phyloP scores from a whole-genome alignment of 768 basidiomycete genomes.

The Russula lepida region DNA sequence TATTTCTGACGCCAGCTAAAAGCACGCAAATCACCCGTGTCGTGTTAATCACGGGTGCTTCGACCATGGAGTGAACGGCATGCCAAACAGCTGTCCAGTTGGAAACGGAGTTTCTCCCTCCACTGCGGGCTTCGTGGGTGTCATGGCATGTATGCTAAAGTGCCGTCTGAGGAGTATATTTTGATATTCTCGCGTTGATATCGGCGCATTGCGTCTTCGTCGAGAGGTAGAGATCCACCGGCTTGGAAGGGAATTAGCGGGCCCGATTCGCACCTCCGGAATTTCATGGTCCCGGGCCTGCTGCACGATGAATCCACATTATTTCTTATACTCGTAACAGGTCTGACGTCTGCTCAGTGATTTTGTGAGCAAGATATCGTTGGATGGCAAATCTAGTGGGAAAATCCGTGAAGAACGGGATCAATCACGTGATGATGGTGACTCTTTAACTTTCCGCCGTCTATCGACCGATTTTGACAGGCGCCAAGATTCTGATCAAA shows the following conservation, averaged over 20 bases:
- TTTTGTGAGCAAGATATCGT: background rate
- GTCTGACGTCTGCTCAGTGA: background rate
- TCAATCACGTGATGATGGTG: slow-evolving; percentile 9
- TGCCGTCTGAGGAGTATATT: background rate
- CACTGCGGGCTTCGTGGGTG: background rate
- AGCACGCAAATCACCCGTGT: background rate
- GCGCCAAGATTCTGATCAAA: slow-evolving; percentile 5
- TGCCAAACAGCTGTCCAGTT: background rate
- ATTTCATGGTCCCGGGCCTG: background rate
- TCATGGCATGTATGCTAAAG: background rate
- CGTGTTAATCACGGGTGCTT: background rate
- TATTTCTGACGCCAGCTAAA: background rate
- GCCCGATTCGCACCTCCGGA: background rate
- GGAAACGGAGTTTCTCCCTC: background rate
- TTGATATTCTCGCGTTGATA: background rate
- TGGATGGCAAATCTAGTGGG: background rate
- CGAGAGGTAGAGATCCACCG: background rate
- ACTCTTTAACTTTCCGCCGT: background rate
- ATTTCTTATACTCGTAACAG: background rate
- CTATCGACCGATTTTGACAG: background rate
- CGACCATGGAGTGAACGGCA: background rate
- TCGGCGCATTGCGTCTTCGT: background rate
- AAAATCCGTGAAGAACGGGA: background rate
- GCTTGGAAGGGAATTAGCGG: background rate
- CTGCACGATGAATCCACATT: background rate